Percentiles rank a stretch among this genome's conserved stretches.
These are phyloP conservation scores for Cryptococcus sp. DNA, from an alignment of 1,284 basidiomycete species.

Conservation along the genomic window DNA sequence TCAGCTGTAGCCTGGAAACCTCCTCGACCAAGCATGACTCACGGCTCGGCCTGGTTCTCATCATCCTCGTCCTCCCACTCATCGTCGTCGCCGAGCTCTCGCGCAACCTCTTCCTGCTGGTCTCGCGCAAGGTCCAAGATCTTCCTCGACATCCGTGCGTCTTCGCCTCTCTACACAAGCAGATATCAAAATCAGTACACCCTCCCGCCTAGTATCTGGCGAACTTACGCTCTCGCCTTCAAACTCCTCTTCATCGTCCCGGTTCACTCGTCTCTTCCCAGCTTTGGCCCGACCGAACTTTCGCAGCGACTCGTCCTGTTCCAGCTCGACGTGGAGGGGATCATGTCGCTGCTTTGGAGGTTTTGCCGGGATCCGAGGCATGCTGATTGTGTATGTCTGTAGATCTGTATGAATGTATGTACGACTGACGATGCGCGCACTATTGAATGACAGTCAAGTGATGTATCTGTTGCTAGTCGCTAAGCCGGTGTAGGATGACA, in stretches of 20 bases:
- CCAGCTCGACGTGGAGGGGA: conserved; percentile 78
- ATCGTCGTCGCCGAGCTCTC: conserved; percentile 55
- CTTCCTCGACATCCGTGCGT: conserved; percentile 80
- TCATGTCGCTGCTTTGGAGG: conserved; percentile 63
- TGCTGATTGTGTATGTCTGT: conserved; percentile 13
- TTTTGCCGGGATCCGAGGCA: conserved; percentile 43
- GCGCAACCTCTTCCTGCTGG: conserved; percentile 87
- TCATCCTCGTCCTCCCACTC: conserved; percentile 48
- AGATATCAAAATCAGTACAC: not conserved
- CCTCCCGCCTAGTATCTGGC: not conserved
- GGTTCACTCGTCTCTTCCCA: conserved; percentile 70
- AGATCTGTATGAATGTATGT: not conserved
- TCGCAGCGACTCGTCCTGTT: conserved; percentile 69
- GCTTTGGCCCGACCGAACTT: conserved; percentile 75
- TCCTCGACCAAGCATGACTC: conserved; percentile 11
- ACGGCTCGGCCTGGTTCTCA: conserved; percentile 33
- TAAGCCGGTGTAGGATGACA: not conserved
- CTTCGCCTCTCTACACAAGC: conserved; percentile 65
- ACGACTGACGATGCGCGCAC: too few species aligned
- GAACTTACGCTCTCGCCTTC: conserved; percentile 57
- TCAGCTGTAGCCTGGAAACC: not conserved
- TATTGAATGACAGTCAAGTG: too few species aligned
- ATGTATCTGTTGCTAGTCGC: too few species aligned
- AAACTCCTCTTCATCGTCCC: conserved; percentile 57
- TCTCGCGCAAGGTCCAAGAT: conserved; percentile 91